phyloP scores from a whole-genome alignment of 257 asterid genomes.

The Gentiana macrophylla region DNA sequence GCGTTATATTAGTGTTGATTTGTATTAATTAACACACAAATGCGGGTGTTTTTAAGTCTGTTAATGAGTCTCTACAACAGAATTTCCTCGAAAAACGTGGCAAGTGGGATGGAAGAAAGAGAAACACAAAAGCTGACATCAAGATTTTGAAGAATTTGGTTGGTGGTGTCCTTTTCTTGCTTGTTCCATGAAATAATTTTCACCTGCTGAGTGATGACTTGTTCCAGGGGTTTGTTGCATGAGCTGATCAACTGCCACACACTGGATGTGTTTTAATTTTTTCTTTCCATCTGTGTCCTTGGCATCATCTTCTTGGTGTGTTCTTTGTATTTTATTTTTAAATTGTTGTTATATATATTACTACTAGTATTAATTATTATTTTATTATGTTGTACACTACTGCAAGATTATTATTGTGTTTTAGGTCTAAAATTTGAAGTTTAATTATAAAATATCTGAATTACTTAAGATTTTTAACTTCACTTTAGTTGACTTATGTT shows the following conservation, averaged over 20 bases:
- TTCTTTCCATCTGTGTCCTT: neutral
- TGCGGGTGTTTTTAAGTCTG: too few relatives aligned
- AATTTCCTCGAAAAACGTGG: too few relatives aligned
- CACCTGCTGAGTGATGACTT: neutral
- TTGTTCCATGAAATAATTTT: neutral
- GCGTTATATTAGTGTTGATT: too few relatives aligned
- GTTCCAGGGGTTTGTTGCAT: slow-evolving; percentile 11
- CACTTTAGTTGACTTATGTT: too few relatives aligned
- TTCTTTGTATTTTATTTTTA: neutral
- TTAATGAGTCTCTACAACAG: too few relatives aligned
- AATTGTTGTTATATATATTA: too few relatives aligned
- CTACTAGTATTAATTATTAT: neutral
- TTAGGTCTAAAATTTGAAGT: neutral
- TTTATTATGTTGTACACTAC: neutral
- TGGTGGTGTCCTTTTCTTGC: slow-evolving; percentile 4
- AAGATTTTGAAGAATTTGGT: too few relatives aligned
- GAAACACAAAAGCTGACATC: too few relatives aligned
- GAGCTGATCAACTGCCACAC: slow-evolving; percentile 14
- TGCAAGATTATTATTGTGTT: neutral
- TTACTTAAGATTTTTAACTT: too few relatives aligned
- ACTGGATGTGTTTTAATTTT: neutral
- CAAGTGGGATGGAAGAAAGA: too few relatives aligned
- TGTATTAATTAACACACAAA: too few relatives aligned
- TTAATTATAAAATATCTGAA: neutral
- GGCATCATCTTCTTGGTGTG: neutral